Base-by-base conservation (phyloP, 805 yeast species). In the Pichia scutulata region DNA sequence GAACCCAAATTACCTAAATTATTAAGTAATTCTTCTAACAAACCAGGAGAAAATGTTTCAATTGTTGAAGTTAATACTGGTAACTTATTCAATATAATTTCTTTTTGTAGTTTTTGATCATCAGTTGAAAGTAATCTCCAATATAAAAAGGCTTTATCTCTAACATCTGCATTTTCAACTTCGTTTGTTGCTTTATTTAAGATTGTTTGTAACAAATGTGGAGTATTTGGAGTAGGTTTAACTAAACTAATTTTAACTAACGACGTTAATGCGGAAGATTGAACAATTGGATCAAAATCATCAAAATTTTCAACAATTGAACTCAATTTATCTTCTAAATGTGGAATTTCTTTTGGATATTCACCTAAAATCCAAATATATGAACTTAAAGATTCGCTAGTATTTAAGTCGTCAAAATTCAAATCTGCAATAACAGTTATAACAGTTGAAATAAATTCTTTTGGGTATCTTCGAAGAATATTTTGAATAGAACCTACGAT, bases 1-100 rank as follows among this genome's bases (percentile, higher is more conserved):
- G 97, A 88, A 39, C 96, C 83, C 54, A 93, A 75, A 9, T 93
- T 84, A 3, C 95, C 82, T 50, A 92, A 69, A 62, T 92, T 96
- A n/a, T 70, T 63, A 28, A 92, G 62, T 46, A 93, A 73, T 54
- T 80, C 83, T 41, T 82, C 79, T 51, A 90, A 74, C 5, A 89
- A 72, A 22, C 72, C 74, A 0, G 87, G 84, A 40, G 88, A 81
- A 60, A 90, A 84, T 19, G 74, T 67, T 41, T 89, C 84, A 28
- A 90, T 79, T 2, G 89, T 83, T 2, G 88, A 76, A 42, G 80
- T 77, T 52, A 93, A 79, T 10, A 80, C 78, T 13, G 96, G 95
- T 50, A 86, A 70, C 53, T 76, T 77, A 12, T 80, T 73, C 51
- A 83, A 67, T 26, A 88, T 73, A 44, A 87, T 71, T 41, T 74